phyloP scores from a whole-genome alignment of 768 basidiomycete genomes.

The Agaricus blazei region DNA sequence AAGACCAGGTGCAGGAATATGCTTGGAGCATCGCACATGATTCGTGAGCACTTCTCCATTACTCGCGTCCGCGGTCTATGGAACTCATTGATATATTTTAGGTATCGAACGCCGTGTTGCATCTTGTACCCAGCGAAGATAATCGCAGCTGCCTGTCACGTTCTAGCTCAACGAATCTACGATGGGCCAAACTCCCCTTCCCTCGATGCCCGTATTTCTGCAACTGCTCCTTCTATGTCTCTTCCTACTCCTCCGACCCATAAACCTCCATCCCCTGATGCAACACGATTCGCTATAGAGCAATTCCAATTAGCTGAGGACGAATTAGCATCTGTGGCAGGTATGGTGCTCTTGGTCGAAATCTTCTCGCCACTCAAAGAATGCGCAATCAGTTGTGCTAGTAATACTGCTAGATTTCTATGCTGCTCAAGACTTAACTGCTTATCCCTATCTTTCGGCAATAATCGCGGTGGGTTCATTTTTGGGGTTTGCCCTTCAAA shows the following conservation, averaged over 20 bases:
- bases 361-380: slow-evolving; percentile 4
- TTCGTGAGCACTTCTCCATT: slow-evolving; percentile 48
- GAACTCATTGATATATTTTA: slow-evolving; percentile 22
- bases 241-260: slow-evolving; percentile 80
- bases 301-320: slow-evolving; percentile 57
- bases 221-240: slow-evolving; percentile 66
- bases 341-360: slow-evolving; percentile 28
- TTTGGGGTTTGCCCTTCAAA: neutral
- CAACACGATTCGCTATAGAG: slow-evolving; percentile 61
- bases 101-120: slow-evolving; percentile 78
- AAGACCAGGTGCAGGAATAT: slow-evolving; percentile 55
- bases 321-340: slow-evolving; percentile 56
- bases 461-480: slow-evolving; percentile 43
- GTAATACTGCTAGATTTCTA: slow-evolving; percentile 72
- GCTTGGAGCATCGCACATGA: slow-evolving; percentile 88
- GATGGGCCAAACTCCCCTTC: slow-evolving; percentile 74
- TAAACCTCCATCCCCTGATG: slow-evolving; percentile 67
- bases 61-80: neutral
- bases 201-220: slow-evolving; percentile 69
- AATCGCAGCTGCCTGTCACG: slow-evolving; percentile 72
- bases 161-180: slow-evolving; percentile 66
- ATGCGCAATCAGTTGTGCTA: slow-evolving; percentile 45
- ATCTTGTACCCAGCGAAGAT: slow-evolving; percentile 63
- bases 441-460: slow-evolving; percentile 42
- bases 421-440: slow-evolving; percentile 47